phyloP scores from a whole-genome alignment of 1,284 basidiomycete genomes.

The Calocybe gambosa region DNA sequence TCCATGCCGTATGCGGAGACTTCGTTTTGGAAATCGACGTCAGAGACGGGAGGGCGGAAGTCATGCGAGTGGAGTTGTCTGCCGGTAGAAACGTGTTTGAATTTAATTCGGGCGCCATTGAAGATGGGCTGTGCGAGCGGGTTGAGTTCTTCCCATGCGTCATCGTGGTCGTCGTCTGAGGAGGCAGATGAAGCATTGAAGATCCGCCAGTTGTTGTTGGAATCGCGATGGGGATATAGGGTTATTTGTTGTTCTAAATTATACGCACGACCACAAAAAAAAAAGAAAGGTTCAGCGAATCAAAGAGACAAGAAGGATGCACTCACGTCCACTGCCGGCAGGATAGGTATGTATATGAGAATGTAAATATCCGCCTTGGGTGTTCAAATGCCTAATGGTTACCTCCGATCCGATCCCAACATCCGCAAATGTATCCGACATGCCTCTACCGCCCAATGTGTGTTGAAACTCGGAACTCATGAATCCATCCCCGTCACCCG shows the following conservation, averaged over 20 bases:
- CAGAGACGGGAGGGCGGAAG: constrained; percentile 89
- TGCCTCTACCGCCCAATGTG: constrained; percentile 84
- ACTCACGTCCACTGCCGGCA: constrained; percentile 73
- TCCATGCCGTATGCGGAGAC: constrained; percentile 92
- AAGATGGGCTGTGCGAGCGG: constrained; percentile 59
- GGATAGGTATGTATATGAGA: constrained; percentile 92
- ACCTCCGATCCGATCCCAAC: constrained; percentile 83
- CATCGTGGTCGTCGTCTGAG: constrained; percentile 23
- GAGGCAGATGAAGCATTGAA: constrained; percentile 75
- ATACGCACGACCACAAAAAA: not conserved
- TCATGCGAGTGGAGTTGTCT: constrained; percentile 95
- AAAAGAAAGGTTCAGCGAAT: not conserved
- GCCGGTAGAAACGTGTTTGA: constrained; percentile 77
- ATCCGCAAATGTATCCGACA: constrained; percentile 92
- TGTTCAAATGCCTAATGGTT: constrained; percentile 87
- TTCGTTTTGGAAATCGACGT: constrained; percentile 99
- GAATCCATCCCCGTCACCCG: constrained; percentile 96
- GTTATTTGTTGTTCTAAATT: constrained; percentile 92
- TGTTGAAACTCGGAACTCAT: constrained; percentile 99
- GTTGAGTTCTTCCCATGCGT: constrained; percentile 46
- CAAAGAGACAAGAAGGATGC: not conserved
- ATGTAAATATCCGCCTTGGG: constrained; percentile 96
- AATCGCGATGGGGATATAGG: constrained; percentile 92
- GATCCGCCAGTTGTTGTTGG: constrained; percentile 89
- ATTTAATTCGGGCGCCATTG: constrained; percentile 70